A percentile compares a stretch with the other conserved stretches of the same genome.
Evolutionary conservation across 2,329 filamentous ascomycete genomes (phyloP).

Genomic region (Aspergillus glaucus): DNA sequence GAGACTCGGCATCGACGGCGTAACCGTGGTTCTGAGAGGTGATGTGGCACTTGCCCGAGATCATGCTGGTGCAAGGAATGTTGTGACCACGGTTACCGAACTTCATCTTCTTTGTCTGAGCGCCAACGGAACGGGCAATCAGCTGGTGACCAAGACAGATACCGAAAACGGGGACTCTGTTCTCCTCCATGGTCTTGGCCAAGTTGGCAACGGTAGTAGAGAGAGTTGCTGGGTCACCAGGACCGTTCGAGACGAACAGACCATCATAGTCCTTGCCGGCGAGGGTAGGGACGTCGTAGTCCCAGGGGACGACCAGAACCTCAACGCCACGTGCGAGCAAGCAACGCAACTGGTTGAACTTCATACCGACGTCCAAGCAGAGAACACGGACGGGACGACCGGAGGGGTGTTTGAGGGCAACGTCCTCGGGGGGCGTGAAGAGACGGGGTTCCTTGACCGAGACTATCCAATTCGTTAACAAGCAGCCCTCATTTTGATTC

Average conservation of each 20-base stretch:
- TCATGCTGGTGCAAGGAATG: slow-evolving; percentile 92
- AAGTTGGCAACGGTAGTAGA: slow-evolving; percentile 73
- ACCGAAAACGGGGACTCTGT: slow-evolving; percentile 82
- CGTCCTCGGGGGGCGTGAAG: slow-evolving; percentile 66
- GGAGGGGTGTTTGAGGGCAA: slow-evolving; percentile 76
- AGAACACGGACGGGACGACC: slow-evolving; percentile 81
- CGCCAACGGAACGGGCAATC: slow-evolving; percentile 79
- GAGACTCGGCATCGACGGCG: slow-evolving; percentile 73
- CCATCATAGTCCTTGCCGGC: slow-evolving; percentile 85
- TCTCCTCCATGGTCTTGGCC: slow-evolving; percentile 66
- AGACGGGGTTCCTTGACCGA: slow-evolving; percentile 82
- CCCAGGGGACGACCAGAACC: slow-evolving; percentile 90
- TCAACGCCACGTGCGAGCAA: slow-evolving; percentile 87
- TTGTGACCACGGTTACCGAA: slow-evolving; percentile 98
- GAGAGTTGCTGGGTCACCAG: slow-evolving; percentile 87
- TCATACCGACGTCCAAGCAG: slow-evolving; percentile 94
- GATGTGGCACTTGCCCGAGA: slow-evolving; percentile 96
- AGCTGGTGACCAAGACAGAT: slow-evolving; percentile 95
- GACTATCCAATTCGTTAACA: slow-evolving; percentile 52
- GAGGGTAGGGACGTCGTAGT: slow-evolving; percentile 78
- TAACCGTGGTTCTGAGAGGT: slow-evolving; percentile 98
- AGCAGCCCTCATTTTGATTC: slow-evolving; percentile 13
- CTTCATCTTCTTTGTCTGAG: slow-evolving; percentile 90
- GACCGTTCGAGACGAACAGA: slow-evolving; percentile 95
- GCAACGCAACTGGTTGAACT: slow-evolving; percentile 96